phyloP scores from a whole-genome alignment of 2,329 filamentous ascomycete species.

The Xylaria sp. region DNA sequence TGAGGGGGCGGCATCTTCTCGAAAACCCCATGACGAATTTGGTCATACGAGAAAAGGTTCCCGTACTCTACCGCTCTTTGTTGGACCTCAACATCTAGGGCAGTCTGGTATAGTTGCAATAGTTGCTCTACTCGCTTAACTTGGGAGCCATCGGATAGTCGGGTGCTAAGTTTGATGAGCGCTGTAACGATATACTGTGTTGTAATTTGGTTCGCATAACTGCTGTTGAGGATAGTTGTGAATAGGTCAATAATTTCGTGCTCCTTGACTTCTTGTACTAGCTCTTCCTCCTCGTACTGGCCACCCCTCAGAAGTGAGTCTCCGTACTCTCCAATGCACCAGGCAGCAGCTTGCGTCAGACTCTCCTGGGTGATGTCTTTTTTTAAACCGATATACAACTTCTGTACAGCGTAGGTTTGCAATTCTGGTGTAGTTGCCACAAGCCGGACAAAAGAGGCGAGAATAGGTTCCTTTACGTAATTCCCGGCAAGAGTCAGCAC shows the following conservation, averaged over 20 bases:
- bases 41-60: conserved; percentile 91
- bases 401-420: conserved; percentile 96
- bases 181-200: conserved; percentile 97
- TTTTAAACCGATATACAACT: conserved; percentile 88
- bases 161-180: conserved; percentile 92
- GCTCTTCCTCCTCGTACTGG: conserved; percentile 92
- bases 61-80: conserved; percentile 95
- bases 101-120: conserved; percentile 81
- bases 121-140: conserved; percentile 85
- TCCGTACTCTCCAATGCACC: conserved; percentile 98
- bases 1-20: conserved; percentile 98
- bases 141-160: conserved; percentile 85
- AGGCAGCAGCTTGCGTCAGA: conserved; percentile 89
- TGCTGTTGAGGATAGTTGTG: conserved; percentile 90
- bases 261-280: conserved; percentile 83
- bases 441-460: conserved; percentile 95
- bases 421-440: conserved; percentile 94
- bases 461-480: conserved; percentile 96
- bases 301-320: conserved; percentile 89
- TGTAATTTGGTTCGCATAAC: conserved; percentile 88
- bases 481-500: conserved; percentile 94
- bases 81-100: conserved; percentile 94
- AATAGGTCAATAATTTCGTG: conserved; percentile 94
- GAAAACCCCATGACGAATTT: conserved; percentile 87
- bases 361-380: conserved; percentile 99